Base-by-base conservation (phyloP, 1,284 basidiomycete species). In the Blastosporella zonata region DNA sequence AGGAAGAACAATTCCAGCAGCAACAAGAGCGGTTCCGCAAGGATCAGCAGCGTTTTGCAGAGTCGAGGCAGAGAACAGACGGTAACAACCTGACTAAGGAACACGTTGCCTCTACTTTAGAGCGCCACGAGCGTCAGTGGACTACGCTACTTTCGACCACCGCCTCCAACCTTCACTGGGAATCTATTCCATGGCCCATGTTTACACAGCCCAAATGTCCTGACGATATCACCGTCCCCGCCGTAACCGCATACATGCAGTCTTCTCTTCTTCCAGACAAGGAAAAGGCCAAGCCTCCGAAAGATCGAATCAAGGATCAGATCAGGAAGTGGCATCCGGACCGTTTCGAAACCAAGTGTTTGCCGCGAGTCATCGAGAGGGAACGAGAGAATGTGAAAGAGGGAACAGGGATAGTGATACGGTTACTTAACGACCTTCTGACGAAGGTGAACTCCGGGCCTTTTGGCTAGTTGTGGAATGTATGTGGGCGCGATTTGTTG, bases 121-220 rank as follows among this genome's bases (percentile, higher is more conserved):
- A 78, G 34, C 63, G 65, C 46, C 83, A 86, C 61, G 81, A 82
- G 37, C 68, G 69, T 25, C 75, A 75, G 46, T 87, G 84, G 84
- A 62, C 66, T 29, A 69, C 68, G 52, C 36, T 55, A 6, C 65
- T 84, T 21, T 39, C 53, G 15, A 27, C 70, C 55, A 57, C 64
- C 3, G 57, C 62, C 42, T 57, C 59, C 22, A 64, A 68, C 50
- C 62, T 75, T 33, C 66, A 62, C 18, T 87, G 83, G 83, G 67
- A 74, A 29, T 73, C 74, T 54, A 79, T 89, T 57, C 86, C 87
- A 18, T 89, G 86, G 86, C 86, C 87, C 1, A 70, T 79, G 66
- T 69, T 86, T 59, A 78, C 71, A 61, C 68, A 67, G 35, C 81
- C 83, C 2, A 69, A 63, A 20, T 62, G 60, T 22, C 74, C 79